Conservation (phyloP, 352 stramenopile genomes). For the Pythium insidiosum region DNA sequence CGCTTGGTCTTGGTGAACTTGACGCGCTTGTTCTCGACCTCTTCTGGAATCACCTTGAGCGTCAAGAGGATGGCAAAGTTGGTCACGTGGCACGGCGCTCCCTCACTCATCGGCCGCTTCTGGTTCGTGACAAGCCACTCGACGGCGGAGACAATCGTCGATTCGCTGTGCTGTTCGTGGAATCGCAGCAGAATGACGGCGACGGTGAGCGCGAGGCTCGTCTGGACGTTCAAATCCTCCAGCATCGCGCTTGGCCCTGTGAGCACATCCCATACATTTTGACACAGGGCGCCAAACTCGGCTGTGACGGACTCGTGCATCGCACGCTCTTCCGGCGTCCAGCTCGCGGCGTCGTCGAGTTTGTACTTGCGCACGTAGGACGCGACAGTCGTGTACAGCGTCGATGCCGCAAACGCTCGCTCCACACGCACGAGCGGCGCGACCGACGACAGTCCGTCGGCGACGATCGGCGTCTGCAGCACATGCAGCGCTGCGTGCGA, state of each 20-base stretch:
- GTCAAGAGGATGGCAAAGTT: constrained; percentile 72
- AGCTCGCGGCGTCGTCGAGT: constrained; percentile 40
- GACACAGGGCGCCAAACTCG: constrained; percentile 53
- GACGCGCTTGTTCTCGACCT: constrained; percentile 72
- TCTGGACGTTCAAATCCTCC: constrained; percentile 62
- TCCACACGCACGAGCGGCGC: constrained; percentile 31
- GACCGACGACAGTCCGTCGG: constrained; percentile 5
- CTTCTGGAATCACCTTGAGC: constrained; percentile 69
- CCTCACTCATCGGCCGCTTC: constrained; percentile 29
- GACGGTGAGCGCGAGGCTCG: constrained; percentile 62
- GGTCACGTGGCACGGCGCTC: constrained; percentile 32
- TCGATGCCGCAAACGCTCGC: constrained; percentile 62
- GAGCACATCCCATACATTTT: constrained; percentile 71
- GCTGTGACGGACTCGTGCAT: constrained; percentile 50
- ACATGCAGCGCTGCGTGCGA: constrained; percentile 41
- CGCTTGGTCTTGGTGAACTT: constrained; percentile 70
- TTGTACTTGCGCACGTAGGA: constrained; percentile 70
- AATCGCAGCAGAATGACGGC: constrained; percentile 72
- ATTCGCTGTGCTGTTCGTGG: constrained; percentile 45
- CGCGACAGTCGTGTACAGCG: constrained; percentile 58
- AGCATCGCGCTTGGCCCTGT: constrained; percentile 39
- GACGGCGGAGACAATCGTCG: constrained; percentile 47
- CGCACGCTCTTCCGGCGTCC: constrained; percentile 37
- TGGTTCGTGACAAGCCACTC: constrained; percentile 78
- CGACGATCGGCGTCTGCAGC: constrained; percentile 37